Conservation (phyloP, 257 asterid genomes). For the Coffea eugenioides region DNA sequence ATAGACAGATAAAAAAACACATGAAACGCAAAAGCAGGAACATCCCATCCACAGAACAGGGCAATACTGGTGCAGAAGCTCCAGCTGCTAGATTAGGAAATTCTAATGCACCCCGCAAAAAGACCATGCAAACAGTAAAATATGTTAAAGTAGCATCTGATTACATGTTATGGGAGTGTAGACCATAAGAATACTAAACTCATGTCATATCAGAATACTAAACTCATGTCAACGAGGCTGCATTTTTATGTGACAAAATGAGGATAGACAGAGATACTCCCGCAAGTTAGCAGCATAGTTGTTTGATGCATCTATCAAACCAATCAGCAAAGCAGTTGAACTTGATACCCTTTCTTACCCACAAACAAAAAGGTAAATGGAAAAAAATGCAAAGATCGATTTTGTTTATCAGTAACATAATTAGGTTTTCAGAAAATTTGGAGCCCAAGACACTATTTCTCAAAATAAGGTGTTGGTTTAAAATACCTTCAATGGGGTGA, state of each 20-base stretch:
- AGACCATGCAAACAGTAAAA: neutral
- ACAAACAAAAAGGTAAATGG: neutral
- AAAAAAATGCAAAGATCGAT: neutral
- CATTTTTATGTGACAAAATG: too few species aligned
- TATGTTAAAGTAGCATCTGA: neutral
- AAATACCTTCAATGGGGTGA: neutral
- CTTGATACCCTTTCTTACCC: neutral
- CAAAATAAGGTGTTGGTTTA: neutral
- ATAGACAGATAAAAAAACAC: neutral
- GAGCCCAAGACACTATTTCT: neutral
- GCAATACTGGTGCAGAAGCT: neutral
- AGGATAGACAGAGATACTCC: too few species aligned
- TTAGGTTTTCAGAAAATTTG: neutral
- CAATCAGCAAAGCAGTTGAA: neutral
- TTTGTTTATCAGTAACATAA: neutral
- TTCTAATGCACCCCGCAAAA: neutral
- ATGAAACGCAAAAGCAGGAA: neutral
- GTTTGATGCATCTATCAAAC: neutral
- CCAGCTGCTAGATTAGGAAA: neutral
- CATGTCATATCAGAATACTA: neutral
- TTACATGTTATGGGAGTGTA: neutral
- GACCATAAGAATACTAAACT: neutral
- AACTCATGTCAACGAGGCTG: neutral
- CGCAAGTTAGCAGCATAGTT: neutral
- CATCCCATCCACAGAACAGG: neutral